Base-by-base conservation (phyloP, 768 basidiomycete species). In the Porphyrellus cyaneotinctus region DNA sequence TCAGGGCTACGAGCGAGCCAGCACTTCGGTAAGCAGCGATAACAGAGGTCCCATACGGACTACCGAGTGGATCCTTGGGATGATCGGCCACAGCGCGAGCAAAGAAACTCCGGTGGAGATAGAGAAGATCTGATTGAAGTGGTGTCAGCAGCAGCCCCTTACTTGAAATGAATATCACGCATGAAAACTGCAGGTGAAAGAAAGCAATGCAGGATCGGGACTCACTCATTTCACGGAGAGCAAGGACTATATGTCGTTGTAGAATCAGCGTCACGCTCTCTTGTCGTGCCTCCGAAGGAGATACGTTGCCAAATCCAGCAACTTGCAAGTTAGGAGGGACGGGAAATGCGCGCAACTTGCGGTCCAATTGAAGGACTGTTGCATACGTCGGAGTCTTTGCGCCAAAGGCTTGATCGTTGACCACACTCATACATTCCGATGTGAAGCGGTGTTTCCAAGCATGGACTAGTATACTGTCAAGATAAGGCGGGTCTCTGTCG, bases 21-120 rank as follows among this genome's bases (percentile, higher is more conserved):
- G 85, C 84, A 57, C 84, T 85, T 38, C 85, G 78, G 67, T 86
- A 87, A 17, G 85, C 85, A 41, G 85, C 84, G 57, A 86, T 83
- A 18, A 87, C 85, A 5, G 85, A 86, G 3, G 83, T 82, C 11
- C 84, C 85, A 55, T 85, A 86, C 14, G 83, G 82, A 62, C 84
- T 85, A 12, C 84, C 84, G 31, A 87, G 73, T 24, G 85, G 85
- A 60, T 87, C 85, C 61, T 84, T 84, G 30, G 85, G 84, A 63
- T 84, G 82, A 61, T 87, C 85, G 60, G 79, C 83, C 52, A 87
- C 78, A 3, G 85, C 85, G 39, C 83, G 77, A 23, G 85, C 85
- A 57, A 87, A 87, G 71, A 86, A 87, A 64, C 82, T 83, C 57
- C 85, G 77, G 61, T 87, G 85, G 33, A 87, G 72, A 66, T 87